Percentiles rank a stretch among this genome's conserved stretches.
These are phyloP conservation scores for Erodium texanum DNA, from an alignment of 441 rosid genomes.

Conservation along the genomic window DNA sequence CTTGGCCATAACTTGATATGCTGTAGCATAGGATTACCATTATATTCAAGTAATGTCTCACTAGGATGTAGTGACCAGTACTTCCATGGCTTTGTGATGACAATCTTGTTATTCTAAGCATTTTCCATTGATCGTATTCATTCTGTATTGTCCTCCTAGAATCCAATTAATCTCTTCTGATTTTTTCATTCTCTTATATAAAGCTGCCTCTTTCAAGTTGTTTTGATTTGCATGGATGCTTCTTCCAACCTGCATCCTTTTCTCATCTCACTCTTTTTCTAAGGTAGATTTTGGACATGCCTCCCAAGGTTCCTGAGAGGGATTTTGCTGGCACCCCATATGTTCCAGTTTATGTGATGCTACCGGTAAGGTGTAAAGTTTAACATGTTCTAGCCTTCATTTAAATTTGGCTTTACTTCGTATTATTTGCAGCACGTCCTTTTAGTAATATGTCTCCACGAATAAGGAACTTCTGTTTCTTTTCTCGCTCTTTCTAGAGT, in stretches of 20 bases:
- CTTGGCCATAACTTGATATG: not conserved
- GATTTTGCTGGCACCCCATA: slow-evolving; percentile 73
- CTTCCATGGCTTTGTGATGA: not conserved
- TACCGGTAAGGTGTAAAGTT: slow-evolving; percentile 57
- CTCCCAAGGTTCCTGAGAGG: slow-evolving; percentile 53
- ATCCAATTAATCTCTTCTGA: not conserved
- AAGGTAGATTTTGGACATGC: slow-evolving; percentile 45
- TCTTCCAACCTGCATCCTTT: slow-evolving; percentile 6
- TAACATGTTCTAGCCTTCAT: slow-evolving; percentile 6
- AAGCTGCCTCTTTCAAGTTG: slow-evolving; percentile 14
- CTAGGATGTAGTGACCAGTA: not conserved
- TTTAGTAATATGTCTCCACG: not conserved
- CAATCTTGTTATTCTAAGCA: not conserved
- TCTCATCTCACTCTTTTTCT: slow-evolving; percentile 6
- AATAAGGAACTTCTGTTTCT: slow-evolving; percentile 3
- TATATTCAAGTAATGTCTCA: not conserved
- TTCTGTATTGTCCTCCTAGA: not conserved
- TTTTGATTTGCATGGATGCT: slow-evolving; percentile 10
- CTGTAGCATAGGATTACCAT: not conserved
- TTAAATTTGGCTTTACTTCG: not conserved
- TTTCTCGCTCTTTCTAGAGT: not conserved
- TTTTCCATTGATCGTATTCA: not conserved
- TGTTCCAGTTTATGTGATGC: slow-evolving; percentile 89
- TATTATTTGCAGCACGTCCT: not conserved
- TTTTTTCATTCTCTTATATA: slow-evolving; percentile 4